phyloP scores from a whole-genome alignment of 192 early-diverging fungal species.

The Coemansia interrupta region DNA sequence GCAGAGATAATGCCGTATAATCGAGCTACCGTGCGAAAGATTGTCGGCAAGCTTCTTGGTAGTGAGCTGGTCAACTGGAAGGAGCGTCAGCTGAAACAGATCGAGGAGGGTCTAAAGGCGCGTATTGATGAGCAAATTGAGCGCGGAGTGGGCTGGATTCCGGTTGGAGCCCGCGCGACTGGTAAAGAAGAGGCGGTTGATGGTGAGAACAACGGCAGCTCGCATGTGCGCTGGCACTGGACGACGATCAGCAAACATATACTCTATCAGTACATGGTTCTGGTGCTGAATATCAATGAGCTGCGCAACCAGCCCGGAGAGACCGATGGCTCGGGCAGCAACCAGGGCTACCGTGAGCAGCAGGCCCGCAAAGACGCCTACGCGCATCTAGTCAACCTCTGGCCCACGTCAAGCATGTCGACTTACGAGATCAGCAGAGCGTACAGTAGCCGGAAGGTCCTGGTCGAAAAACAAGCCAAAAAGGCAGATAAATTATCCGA shows the following conservation, averaged over 20 bases:
- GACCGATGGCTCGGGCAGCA: slow-evolving; percentile 24
- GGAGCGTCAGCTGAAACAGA: slow-evolving; percentile 49
- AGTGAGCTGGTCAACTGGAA: slow-evolving; percentile 48
- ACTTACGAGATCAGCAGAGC: slow-evolving; percentile 54
- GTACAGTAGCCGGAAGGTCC: slow-evolving; percentile 51
- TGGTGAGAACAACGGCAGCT: slow-evolving; percentile 16
- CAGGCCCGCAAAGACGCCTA: slow-evolving; percentile 54
- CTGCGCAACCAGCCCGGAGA: slow-evolving; percentile 33
- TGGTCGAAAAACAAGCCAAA: slow-evolving; percentile 46
- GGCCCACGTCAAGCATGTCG: slow-evolving; percentile 48
- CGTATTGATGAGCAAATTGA: slow-evolving; percentile 50
- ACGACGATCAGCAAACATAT: slow-evolving; percentile 53
- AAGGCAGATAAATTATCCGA: slow-evolving; percentile 17
- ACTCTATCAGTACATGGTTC: slow-evolving; percentile 51
- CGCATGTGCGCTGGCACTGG: slow-evolving; percentile 54
- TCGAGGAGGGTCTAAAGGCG: slow-evolving; percentile 48
- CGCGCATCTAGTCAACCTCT: slow-evolving; percentile 45
- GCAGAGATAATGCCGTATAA: slow-evolving; percentile 46
- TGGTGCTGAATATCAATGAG: slow-evolving; percentile 45
- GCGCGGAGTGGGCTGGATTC: slow-evolving; percentile 46
- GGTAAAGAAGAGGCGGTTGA: slow-evolving; percentile 32
- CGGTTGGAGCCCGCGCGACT: slow-evolving; percentile 24
- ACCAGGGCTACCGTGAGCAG: slow-evolving; percentile 31
- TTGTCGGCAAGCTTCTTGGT: slow-evolving; percentile 48
- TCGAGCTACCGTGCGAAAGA: slow-evolving; percentile 48